These are phyloP conservation scores for Wallacemonas sp. DNA, from an alignment of 208 protist species.

Conservation along the genomic window DNA sequence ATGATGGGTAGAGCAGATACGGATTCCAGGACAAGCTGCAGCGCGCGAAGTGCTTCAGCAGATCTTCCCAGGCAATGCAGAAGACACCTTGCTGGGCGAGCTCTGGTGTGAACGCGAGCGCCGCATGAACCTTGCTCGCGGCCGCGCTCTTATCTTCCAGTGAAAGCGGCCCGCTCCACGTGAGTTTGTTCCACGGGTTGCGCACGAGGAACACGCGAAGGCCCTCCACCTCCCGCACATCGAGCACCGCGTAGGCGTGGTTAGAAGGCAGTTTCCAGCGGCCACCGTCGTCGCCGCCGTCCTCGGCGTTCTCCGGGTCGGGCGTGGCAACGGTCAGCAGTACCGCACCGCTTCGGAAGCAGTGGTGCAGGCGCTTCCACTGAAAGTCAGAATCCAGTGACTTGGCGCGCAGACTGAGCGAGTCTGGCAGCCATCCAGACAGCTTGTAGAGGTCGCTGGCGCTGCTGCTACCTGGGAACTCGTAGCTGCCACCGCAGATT, in stretches of 20 bases:
- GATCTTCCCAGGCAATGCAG: slow-evolving; percentile 80
- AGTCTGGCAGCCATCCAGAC: slow-evolving; percentile 86
- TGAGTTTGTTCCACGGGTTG: slow-evolving; percentile 77
- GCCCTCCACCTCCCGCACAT: slow-evolving; percentile 46
- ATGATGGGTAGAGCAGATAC: slow-evolving; percentile 72
- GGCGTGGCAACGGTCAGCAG: slow-evolving; percentile 69
- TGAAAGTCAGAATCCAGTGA: slow-evolving; percentile 66
- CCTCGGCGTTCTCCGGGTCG: slow-evolving; percentile 18
- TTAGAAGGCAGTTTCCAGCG: slow-evolving; percentile 32
- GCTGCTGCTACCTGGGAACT: slow-evolving; percentile 83
- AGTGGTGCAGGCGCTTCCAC: slow-evolving; percentile 63
- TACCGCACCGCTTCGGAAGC: slow-evolving; percentile 56
- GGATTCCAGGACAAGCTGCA: slow-evolving; percentile 87
- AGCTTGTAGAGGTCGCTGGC: slow-evolving; percentile 88
- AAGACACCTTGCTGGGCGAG: slow-evolving; percentile 74
- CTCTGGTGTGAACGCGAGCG: slow-evolving; percentile 42
- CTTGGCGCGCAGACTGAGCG: slow-evolving; percentile 19
- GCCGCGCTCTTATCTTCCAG: slow-evolving; percentile 41
- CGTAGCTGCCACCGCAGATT: slow-evolving; percentile 82
- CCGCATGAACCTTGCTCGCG: slow-evolving; percentile 31
- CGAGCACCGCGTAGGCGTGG: slow-evolving; percentile 81
- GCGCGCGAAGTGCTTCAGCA: slow-evolving; percentile 57
- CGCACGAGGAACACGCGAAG: slow-evolving; percentile 63
- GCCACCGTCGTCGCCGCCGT: not conserved
- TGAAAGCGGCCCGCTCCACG: slow-evolving; percentile 64